Evolutionary conservation across 306 rosid species (phyloP).

Genomic region (Casuarina glauca): DNA sequence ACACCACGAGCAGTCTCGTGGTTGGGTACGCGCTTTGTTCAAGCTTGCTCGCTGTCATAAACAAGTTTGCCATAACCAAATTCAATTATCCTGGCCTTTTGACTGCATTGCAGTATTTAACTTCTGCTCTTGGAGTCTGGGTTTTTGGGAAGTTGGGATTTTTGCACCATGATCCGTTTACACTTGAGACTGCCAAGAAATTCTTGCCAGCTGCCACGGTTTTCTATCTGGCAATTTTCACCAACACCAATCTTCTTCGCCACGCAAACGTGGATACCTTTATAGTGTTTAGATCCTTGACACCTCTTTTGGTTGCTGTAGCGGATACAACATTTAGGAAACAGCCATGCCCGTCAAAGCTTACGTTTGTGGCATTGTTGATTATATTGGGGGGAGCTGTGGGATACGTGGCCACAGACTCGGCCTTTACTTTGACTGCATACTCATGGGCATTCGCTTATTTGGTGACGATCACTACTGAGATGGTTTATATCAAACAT

Average conservation of each 20-base stretch:
- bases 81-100: conserved; percentile 93
- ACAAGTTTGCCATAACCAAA: conserved; percentile 88
- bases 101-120: conserved; percentile 82
- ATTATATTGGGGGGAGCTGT: conserved; percentile 83
- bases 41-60: conserved; percentile 87
- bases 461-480: conserved; percentile 80
- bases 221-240: conserved; percentile 89
- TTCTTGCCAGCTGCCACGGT: conserved; percentile 91
- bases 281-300: conserved; percentile 85
- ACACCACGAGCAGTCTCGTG: conserved; percentile 71
- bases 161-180: conserved; percentile 79
- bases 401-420: conserved; percentile 90
- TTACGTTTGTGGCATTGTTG: conserved; percentile 69
- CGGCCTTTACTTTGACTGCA: conserved; percentile 76
- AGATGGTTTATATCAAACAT: conserved; percentile 96
- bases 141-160: conserved; percentile 70
- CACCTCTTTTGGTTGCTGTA: conserved; percentile 90
- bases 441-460: conserved; percentile 97
- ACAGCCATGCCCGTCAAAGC: conserved; percentile 76
- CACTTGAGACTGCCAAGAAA: conserved; percentile 66
- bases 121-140: conserved; percentile 85
- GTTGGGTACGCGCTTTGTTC: conserved; percentile 89
- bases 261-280: conserved; percentile 95
- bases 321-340: conserved; percentile 78
- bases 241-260: conserved; percentile 94